phyloP scores from a whole-genome alignment of 2,329 filamentous ascomycete genomes.

The Trichoderma sp. region DNA sequence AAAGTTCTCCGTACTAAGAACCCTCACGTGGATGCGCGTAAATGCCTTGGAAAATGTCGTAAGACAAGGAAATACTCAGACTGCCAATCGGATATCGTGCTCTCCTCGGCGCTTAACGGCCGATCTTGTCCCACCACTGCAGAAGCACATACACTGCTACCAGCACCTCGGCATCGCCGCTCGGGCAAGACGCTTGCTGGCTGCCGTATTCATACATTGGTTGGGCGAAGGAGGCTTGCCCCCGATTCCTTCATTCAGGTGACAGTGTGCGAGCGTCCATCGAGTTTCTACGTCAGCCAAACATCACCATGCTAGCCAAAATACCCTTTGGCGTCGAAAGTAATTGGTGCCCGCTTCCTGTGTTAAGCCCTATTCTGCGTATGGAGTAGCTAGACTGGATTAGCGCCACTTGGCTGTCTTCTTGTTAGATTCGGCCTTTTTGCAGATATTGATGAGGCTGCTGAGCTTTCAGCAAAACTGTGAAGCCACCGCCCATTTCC shows the following conservation, averaged over 20 bases:
- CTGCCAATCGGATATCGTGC: not conserved
- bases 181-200: not conserved
- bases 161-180: not conserved
- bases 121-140: not conserved
- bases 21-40: not conserved
- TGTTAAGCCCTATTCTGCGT: not conserved
- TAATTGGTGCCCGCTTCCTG: conserved; percentile 11
- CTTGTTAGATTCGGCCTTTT: not conserved
- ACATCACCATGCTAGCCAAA: not conserved
- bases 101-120: not conserved
- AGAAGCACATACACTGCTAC: not conserved
- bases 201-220: not conserved
- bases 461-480: not conserved
- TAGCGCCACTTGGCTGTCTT: not conserved
- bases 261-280: not conserved
- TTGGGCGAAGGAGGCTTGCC: not conserved
- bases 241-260: not conserved
- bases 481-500: not conserved
- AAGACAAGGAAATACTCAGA: not conserved
- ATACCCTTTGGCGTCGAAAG: not conserved
- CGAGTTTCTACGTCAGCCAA: conserved; percentile 4
- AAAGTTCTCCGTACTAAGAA: not conserved
- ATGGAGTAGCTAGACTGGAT: not conserved
- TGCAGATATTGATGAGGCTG: not conserved
- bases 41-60: not conserved